A percentile compares a stretch with the other conserved stretches of the same genome.
Evolutionary conservation across 352 stramenopile genomes (phyloP).

Genomic region (Plasmopara halstedii): DNA sequence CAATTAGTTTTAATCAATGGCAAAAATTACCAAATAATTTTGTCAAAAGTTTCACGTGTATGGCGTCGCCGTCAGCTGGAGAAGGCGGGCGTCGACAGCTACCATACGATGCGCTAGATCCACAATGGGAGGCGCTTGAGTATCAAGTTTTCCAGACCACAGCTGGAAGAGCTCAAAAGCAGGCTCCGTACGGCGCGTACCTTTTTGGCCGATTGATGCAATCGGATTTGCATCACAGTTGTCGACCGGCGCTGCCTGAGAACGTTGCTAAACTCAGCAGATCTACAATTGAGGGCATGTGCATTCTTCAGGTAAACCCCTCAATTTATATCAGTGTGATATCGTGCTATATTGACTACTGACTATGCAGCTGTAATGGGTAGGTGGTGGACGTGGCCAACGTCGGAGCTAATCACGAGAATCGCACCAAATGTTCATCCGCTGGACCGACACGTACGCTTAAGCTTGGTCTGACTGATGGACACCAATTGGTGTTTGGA

Average conservation of each 20-base stretch:
- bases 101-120: conserved; percentile 51
- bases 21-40: no score
- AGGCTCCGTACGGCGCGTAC: conserved; percentile 31
- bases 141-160: conserved; percentile 27
- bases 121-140: conserved; percentile 46
- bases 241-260: conserved; percentile 41
- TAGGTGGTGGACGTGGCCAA: conserved; percentile 78
- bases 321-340: not conserved
- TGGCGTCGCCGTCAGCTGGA: no score
- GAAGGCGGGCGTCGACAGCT: conserved; percentile 22
- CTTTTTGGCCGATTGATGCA: conserved; percentile 55
- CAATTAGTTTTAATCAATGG: no score
- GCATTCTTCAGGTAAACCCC: conserved; percentile 53
- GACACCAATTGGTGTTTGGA: conserved; percentile 59
- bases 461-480: conserved; percentile 78
- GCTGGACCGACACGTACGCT: conserved; percentile 61
- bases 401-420: conserved; percentile 65
- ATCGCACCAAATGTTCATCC: conserved; percentile 51
- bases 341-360: conserved; percentile 1
- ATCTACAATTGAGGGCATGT: conserved; percentile 53
- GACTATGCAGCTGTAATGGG: not conserved
- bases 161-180: conserved; percentile 8
- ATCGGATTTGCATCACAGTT: conserved; percentile 64
- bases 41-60: no score
- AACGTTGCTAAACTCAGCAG: conserved; percentile 41